These are phyloP conservation scores for Neopestalotiopsis clavispora DNA, from an alignment of 2,329 filamentous ascomycete species.

Conservation along the genomic window DNA sequence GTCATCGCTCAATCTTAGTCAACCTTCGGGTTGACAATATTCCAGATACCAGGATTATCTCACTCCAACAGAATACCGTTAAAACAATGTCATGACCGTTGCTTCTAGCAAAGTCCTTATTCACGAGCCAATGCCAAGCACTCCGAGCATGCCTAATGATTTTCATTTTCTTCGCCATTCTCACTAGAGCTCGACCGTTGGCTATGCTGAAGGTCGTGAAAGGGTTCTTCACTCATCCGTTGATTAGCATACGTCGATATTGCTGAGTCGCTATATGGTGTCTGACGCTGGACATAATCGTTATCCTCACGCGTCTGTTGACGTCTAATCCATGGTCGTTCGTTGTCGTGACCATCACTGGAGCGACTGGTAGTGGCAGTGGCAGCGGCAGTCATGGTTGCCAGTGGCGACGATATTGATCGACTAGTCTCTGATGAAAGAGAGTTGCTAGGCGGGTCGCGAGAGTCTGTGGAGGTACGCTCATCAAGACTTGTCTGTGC, in stretches of 20 bases:
- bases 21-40: not conserved
- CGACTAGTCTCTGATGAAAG: not conserved
- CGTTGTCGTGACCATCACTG: not conserved
- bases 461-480: not conserved
- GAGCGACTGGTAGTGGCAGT: not conserved
- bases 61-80: not conserved
- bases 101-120: not conserved
- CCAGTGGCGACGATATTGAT: not conserved
- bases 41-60: not conserved
- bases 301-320: not conserved
- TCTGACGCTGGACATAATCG: not conserved
- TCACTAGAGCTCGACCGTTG: not conserved
- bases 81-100: not conserved
- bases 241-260: not conserved
- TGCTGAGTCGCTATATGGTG: not conserved
- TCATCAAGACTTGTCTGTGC: not conserved
- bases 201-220: not conserved
- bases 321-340: not conserved
- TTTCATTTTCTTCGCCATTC: not conserved
- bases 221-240: slow-evolving; percentile 4
- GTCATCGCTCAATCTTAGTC: not conserved
- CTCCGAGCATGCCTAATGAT: not conserved
- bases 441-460: not conserved
- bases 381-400: not conserved
- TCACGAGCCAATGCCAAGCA: not conserved